Conservation (phyloP, 139 green algal genomes). For the Asterochloris erici region DNA sequence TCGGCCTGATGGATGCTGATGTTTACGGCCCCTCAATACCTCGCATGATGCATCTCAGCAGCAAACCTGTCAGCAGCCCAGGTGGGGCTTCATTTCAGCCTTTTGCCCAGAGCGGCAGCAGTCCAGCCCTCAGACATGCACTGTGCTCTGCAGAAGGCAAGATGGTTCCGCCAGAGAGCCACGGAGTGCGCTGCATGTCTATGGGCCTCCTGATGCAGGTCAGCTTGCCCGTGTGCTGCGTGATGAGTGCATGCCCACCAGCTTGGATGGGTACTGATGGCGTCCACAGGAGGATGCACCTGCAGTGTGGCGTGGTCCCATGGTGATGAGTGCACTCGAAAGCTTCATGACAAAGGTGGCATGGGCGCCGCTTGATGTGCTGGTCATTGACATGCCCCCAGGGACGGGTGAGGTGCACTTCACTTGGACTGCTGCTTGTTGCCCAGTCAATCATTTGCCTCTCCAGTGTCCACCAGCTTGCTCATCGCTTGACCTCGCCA, state of each 20-base stretch:
- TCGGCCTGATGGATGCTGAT: conserved; percentile 91
- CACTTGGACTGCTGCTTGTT: background rate
- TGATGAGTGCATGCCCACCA: too few relatives aligned
- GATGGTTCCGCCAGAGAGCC: conserved; percentile 68
- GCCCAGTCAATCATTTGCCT: background rate
- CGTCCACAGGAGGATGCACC: conserved; percentile 52
- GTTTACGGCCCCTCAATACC: conserved; percentile 88
- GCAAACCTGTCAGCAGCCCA: conserved; percentile 35
- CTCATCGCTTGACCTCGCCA: background rate
- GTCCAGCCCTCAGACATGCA: background rate
- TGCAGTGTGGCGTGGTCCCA: conserved; percentile 85
- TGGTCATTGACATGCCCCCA: conserved; percentile 94
- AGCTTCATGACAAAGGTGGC: conserved; percentile 72
- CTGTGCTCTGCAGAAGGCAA: conserved; percentile 18
- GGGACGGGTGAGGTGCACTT: conserved; percentile 56
- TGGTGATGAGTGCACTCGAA: conserved; percentile 88
- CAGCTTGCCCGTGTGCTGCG: background rate
- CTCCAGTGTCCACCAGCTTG: background rate
- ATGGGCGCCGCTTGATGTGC: conserved; percentile 81
- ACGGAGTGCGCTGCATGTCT: conserved; percentile 77
- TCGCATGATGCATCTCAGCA: conserved; percentile 76
- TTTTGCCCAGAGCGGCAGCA: background rate
- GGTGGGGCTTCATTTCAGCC: background rate
- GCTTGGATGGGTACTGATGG: background rate
- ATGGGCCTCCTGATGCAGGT: conserved; percentile 88